phyloP scores from a whole-genome alignment of 139 green algal genomes.

The Volvox africanus region DNA sequence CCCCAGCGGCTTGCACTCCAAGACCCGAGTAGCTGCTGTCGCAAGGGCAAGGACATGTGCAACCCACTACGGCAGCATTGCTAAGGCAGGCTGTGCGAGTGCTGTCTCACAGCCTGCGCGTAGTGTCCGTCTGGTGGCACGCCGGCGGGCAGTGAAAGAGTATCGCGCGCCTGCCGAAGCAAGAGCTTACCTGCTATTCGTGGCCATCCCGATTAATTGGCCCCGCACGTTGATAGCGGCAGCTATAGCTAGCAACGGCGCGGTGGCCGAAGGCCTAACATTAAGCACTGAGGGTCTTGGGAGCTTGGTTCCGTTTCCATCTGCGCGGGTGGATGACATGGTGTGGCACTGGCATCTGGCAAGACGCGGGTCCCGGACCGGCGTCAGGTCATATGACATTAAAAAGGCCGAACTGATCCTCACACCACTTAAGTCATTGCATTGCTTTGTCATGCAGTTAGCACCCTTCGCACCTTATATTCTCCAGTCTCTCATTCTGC shows the following conservation, averaged over 20 bases:
- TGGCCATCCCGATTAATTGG: neutral
- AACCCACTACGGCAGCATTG: neutral
- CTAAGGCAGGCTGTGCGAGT: too few species aligned
- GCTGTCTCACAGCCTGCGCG: too few species aligned
- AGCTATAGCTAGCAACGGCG: constrained; percentile 29
- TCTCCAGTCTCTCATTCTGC: too few species aligned
- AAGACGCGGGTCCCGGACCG: neutral
- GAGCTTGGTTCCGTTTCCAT: neutral
- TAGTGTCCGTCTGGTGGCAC: too few species aligned
- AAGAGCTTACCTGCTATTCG: too few species aligned
- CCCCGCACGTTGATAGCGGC: neutral
- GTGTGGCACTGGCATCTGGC: neutral
- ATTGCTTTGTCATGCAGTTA: too few species aligned
- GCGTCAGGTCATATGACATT: neutral
- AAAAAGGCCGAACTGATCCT: constrained; percentile 55
- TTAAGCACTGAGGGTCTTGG: neutral
- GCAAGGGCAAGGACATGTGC: constrained; percentile 44
- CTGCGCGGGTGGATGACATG: neutral
- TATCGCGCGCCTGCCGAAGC: too few species aligned
- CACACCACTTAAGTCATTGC: too few species aligned
- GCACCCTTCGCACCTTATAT: too few species aligned
- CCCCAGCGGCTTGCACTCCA: constrained; percentile 5
- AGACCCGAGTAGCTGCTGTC: constrained; percentile 26
- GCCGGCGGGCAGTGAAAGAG: too few species aligned
- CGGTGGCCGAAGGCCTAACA: neutral